These are phyloP conservation scores for Helianthus tuberosus DNA, from an alignment of 129 eudicot species.

Conservation along the genomic window DNA sequence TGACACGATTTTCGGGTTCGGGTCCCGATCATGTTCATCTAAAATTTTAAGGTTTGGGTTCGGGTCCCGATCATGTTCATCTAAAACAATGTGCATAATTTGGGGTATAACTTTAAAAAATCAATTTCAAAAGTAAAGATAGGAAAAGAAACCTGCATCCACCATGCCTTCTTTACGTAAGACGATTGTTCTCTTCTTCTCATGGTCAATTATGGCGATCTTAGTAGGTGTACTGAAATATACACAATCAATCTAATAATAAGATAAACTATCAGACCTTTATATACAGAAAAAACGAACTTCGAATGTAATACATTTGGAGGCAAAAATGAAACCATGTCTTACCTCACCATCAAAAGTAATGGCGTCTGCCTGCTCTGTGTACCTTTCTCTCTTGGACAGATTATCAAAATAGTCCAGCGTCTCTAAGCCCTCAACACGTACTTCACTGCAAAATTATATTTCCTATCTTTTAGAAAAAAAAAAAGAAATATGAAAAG, in stretches of 20 bases:
- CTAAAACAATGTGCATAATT: too few species aligned
- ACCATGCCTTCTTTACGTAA: constrained; percentile 91
- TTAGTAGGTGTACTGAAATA: constrained; percentile 91
- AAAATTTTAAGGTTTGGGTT: too few species aligned
- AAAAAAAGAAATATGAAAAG: too few species aligned
- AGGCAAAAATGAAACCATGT: constrained; percentile 8
- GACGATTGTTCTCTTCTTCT: constrained; percentile 85
- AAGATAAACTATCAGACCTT: constrained; percentile 4
- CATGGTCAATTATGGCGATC: constrained; percentile 93
- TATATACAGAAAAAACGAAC: background rate
- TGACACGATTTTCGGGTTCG: too few species aligned
- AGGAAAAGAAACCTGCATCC: constrained; percentile 74
- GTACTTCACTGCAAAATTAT: constrained; percentile 86
- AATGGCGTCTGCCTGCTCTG: constrained; percentile 98
- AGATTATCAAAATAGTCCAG: constrained; percentile 88
- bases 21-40: too few species aligned
- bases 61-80: too few species aligned
- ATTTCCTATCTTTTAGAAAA: constrained; percentile 32
- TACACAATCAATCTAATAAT: constrained; percentile 73
- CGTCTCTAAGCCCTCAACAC: constrained; percentile 96
- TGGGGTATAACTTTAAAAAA: too few species aligned
- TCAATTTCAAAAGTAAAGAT: constrained; percentile 9
- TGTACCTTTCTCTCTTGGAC: constrained; percentile 59
- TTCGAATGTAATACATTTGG: background rate
- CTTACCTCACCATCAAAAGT: constrained; percentile 95